Percentiles rank a stretch among this genome's conserved stretches.
These are phyloP conservation scores for Delitschia confertaspora DNA, from an alignment of 495 filamentous ascomycete genomes.

Conservation along the genomic window DNA sequence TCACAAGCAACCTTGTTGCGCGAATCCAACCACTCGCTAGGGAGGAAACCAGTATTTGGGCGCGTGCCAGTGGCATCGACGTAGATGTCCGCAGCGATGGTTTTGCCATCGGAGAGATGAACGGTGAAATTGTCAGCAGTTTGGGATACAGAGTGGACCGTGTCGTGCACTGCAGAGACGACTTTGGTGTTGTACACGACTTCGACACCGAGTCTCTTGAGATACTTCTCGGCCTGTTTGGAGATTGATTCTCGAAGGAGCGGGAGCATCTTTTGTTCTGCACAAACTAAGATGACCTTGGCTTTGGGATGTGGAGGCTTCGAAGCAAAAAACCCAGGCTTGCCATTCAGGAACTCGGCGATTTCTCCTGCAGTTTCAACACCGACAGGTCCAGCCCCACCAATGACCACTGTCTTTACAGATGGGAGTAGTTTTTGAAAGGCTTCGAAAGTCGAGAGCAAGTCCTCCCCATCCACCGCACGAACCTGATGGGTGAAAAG, in stretches of 20 bases:
- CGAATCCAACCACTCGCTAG: constrained; percentile 30
- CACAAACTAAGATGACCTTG: constrained; percentile 39
- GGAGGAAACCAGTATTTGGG: constrained; percentile 42
- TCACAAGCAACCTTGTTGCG: constrained; percentile 40
- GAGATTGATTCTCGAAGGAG: constrained; percentile 34
- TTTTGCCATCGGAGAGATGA: constrained; percentile 33
- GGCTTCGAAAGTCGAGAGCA: constrained; percentile 24
- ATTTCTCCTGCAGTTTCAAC: constrained; percentile 51
- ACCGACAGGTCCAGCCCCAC: constrained; percentile 59
- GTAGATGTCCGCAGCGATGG: constrained; percentile 41
- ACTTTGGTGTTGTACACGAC: constrained; percentile 41
- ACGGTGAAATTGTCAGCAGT: constrained; percentile 28
- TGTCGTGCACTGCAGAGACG: constrained; percentile 32
- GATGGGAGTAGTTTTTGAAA: constrained; percentile 39
- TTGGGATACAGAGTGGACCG: constrained; percentile 14
- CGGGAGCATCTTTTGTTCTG: constrained; percentile 40
- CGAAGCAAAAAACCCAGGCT: constrained; percentile 17
- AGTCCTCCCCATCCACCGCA: constrained; percentile 36
- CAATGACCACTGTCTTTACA: constrained; percentile 50
- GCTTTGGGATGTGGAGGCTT: constrained; percentile 30
- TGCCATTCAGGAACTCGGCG: constrained; percentile 29
- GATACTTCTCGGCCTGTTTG: constrained; percentile 36
- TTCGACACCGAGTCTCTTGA: constrained; percentile 38
- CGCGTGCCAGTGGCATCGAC: constrained; percentile 42
- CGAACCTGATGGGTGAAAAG: constrained; percentile 37